phyloP scores from a whole-genome alignment of 1,139 yeast genomes.

The Kodamaea derodonti region DNA sequence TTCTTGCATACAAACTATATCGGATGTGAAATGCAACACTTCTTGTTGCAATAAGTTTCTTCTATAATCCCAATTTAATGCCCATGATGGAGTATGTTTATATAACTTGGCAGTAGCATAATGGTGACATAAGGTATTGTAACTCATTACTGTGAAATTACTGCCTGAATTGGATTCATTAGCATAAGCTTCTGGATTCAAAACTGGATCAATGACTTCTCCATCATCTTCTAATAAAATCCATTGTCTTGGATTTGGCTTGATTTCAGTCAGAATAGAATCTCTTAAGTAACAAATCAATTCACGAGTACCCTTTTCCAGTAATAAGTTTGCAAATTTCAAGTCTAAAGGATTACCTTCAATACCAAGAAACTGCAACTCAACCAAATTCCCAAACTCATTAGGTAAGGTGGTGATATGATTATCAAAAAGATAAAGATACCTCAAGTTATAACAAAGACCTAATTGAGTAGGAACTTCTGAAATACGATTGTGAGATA shows the following conservation, averaged over 20 bases:
- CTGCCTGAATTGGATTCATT: slow-evolving; percentile 23
- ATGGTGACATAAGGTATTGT: slow-evolving; percentile 91
- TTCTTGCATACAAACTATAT: slow-evolving; percentile 89
- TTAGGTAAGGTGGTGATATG: slow-evolving; percentile 69
- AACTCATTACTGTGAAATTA: slow-evolving; percentile 73
- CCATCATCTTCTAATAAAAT: slow-evolving; percentile 74
- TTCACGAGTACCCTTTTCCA: slow-evolving; percentile 84
- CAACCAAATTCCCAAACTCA: slow-evolving; percentile 84
- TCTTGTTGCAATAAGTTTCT: slow-evolving; percentile 71
- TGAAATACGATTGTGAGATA: slow-evolving; percentile 71
- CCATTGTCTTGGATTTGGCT: slow-evolving; percentile 81
- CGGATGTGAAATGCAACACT: slow-evolving; percentile 60
- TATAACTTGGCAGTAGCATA: slow-evolving; percentile 92
- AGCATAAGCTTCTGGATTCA: slow-evolving; percentile 30
- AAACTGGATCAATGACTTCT: slow-evolving; percentile 45
- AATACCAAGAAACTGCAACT: slow-evolving; percentile 80
- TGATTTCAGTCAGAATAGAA: slow-evolving; percentile 61
- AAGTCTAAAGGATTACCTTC: slow-evolving; percentile 88
- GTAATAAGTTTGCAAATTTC: slow-evolving; percentile 59
- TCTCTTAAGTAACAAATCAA: slow-evolving; percentile 79
- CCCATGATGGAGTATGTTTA: slow-evolving; percentile 97
- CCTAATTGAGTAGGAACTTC: slow-evolving; percentile 83
- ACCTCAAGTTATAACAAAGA: slow-evolving; percentile 72
- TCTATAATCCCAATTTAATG: slow-evolving; percentile 91
- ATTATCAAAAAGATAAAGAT: slow-evolving; percentile 85